Conservation (phyloP, 2,329 filamentous ascomycete genomes). For the Ophiostoma ulmi region DNA sequence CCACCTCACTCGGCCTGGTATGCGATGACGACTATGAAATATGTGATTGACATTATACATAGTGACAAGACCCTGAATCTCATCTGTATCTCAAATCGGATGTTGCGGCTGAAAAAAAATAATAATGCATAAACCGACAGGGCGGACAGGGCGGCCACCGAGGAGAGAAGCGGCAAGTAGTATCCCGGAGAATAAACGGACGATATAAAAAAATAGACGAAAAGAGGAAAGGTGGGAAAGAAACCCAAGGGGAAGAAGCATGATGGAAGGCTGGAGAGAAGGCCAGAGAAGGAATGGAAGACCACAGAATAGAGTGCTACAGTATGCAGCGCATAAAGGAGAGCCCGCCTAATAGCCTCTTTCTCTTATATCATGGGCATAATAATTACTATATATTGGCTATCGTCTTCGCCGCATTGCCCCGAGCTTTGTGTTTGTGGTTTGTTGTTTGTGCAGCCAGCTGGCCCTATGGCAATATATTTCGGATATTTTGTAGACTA, state of each 20-base stretch:
- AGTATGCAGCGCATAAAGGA: not conserved
- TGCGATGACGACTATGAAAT: not conserved
- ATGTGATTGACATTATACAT: not conserved
- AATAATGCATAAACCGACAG: not conserved
- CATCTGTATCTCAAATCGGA: not conserved
- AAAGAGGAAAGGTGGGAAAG: not conserved
- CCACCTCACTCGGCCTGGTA: not conserved
- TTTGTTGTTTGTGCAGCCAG: not conserved
- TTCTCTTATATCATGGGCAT: not conserved
- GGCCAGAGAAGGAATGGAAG: not conserved
- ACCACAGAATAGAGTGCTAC: not conserved
- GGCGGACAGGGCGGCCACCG: not conserved
- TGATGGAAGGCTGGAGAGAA: not conserved
- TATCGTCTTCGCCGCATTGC: not conserved
- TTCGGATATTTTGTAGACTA: not conserved
- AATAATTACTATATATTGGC: not conserved
- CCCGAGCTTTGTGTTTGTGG: not conserved
- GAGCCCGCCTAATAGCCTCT: not conserved
- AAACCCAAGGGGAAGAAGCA: too few relatives aligned
- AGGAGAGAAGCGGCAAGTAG: not conserved
- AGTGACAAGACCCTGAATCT: not conserved
- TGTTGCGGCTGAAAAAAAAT: not conserved
- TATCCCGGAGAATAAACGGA: not conserved
- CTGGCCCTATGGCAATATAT: not conserved
- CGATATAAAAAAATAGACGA: not conserved